A percentile compares a stretch with the other conserved stretches of the same genome.
Conservation (phyloP, 495 filamentous ascomycete genomes). For the Penicillium canescens region DNA sequence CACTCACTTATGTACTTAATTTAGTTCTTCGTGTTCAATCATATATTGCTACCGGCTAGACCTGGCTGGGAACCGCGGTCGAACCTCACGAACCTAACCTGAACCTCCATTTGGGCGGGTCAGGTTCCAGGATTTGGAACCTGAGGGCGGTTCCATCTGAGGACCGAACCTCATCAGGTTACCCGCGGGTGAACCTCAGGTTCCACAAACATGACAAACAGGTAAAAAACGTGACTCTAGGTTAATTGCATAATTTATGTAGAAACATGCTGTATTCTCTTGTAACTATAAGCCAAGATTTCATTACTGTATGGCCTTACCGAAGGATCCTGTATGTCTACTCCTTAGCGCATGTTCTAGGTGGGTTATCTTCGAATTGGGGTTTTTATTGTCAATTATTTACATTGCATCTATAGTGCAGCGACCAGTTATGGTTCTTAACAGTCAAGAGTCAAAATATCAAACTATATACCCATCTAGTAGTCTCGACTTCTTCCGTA, state of each 20-base stretch:
- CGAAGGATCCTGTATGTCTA: background rate
- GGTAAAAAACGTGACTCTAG: background rate
- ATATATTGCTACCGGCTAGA: no score
- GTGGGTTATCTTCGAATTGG: background rate
- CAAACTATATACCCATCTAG: slow-evolving; percentile 1
- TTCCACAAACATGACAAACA: background rate
- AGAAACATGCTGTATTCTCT: background rate
- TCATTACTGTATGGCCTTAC: slow-evolving; percentile 1
- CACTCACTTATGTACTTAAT: no score
- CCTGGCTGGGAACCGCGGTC: no score
- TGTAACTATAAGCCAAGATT: background rate
- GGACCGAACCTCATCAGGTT: background rate
- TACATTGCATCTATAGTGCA: background rate
- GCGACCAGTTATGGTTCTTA: no score
- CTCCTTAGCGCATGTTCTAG: background rate
- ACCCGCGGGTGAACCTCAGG: background rate
- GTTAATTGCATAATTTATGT: background rate
- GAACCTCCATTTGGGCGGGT: no score
- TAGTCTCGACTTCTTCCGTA: background rate
- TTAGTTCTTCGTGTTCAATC: no score
- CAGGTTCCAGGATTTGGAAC: no score
- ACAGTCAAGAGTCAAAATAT: background rate
- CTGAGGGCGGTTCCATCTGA: no score
- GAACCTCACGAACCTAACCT: background rate
- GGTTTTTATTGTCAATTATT: background rate